phyloP scores from a whole-genome alignment of 2,329 filamentous ascomycete genomes.

The Lasiodiplodia hormozganensis region DNA sequence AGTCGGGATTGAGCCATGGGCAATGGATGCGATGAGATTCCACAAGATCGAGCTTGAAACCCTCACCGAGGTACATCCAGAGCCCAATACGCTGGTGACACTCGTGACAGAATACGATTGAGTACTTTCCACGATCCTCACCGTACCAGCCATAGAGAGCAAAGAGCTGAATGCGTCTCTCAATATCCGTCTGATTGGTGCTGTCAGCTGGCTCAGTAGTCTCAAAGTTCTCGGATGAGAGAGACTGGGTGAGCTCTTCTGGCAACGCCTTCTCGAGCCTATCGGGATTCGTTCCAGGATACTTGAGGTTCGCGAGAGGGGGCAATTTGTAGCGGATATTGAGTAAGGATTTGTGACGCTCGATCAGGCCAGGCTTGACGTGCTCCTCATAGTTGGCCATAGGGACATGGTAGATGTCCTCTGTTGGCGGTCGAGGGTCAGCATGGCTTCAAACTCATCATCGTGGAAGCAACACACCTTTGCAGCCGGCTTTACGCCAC shows the following conservation, averaged over 20 bases:
- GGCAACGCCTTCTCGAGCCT: conserved; percentile 21
- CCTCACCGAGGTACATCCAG: conserved; percentile 75
- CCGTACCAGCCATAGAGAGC: conserved; percentile 58
- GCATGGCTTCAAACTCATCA: background rate
- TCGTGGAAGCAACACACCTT: conserved; percentile 59
- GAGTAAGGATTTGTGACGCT: conserved; percentile 25
- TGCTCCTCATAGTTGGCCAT: conserved; percentile 35
- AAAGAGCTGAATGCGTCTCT: conserved; percentile 32
- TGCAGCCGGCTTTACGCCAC: conserved; percentile 88
- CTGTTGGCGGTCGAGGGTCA: conserved; percentile 42
- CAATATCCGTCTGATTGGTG: conserved; percentile 16
- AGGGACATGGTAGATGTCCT: conserved; percentile 68
- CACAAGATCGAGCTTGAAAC: conserved; percentile 45
- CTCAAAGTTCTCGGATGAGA: conserved; percentile 20
- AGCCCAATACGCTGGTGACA: conserved; percentile 89
- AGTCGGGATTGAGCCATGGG: conserved; percentile 47
- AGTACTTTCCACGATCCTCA: conserved; percentile 67
- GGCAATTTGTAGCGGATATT: conserved; percentile 27
- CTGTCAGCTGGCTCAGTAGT: background rate
- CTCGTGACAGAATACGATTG: conserved; percentile 79
- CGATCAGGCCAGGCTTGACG: conserved; percentile 27
- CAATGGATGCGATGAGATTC: conserved; percentile 50
- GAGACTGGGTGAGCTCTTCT: conserved; percentile 20
- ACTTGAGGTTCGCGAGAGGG: conserved; percentile 9
- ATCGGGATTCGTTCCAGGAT: conserved; percentile 13